Evolutionary conservation across 202 grass and related monocot genomes (phyloP).

Genomic region (Digitaria exilis): DNA sequence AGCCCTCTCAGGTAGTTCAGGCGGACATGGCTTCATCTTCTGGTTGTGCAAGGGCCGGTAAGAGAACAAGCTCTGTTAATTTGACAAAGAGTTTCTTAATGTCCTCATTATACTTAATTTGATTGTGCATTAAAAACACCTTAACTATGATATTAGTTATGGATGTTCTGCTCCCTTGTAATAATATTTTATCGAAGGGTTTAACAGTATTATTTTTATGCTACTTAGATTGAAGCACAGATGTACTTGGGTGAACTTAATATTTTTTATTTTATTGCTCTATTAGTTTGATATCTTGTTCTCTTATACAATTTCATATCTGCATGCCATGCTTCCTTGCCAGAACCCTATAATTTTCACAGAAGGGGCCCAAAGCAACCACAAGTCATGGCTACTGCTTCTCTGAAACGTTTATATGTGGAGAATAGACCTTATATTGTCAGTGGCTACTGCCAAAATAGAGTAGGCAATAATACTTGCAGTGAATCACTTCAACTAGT

Average conservation of each 20-base stretch:
- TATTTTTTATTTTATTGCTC: slow-evolving; percentile 28
- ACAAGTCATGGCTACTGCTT: slow-evolving; percentile 84
- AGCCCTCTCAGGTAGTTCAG: slow-evolving; percentile 47
- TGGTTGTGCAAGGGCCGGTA: slow-evolving; percentile 97
- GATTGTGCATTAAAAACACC: neutral
- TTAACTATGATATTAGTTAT: slow-evolving; percentile 14
- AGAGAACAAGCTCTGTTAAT: slow-evolving; percentile 31
- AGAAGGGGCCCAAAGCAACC: slow-evolving; percentile 97
- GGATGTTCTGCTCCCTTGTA: neutral
- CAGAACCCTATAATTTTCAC: slow-evolving; percentile 86
- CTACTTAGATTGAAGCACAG: slow-evolving; percentile 4
- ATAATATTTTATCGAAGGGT: slow-evolving; percentile 1
- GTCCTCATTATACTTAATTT: slow-evolving; percentile 23
- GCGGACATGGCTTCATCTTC: slow-evolving; percentile 57
- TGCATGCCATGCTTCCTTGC: slow-evolving; percentile 35
- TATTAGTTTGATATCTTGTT: slow-evolving; percentile 20
- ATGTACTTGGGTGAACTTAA: slow-evolving; percentile 15
- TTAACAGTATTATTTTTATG: slow-evolving; percentile 29
- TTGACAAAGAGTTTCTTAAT: too few species aligned
- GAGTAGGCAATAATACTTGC: slow-evolving; percentile 46
- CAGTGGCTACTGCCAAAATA: slow-evolving; percentile 84
- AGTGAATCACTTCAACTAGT: slow-evolving; percentile 59
- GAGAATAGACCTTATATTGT: slow-evolving; percentile 92
- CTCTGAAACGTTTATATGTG: slow-evolving; percentile 86
- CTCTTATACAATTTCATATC: slow-evolving; percentile 25